phyloP scores from a whole-genome alignment of 1,284 basidiomycete species.

The Thelephora terrestris region DNA sequence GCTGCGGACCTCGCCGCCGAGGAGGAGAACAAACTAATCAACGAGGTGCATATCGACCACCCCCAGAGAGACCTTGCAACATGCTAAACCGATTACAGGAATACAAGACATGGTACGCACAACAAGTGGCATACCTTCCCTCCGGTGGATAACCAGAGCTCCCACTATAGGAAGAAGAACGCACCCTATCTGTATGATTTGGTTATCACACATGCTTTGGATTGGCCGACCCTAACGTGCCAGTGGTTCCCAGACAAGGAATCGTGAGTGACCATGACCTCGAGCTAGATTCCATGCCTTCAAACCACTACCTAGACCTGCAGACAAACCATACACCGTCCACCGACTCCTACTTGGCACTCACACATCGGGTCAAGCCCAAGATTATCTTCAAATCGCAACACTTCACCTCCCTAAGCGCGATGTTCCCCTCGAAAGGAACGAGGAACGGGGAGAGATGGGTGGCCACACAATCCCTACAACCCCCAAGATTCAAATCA shows the following conservation, averaged over 20 bases:
- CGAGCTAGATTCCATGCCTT: slow-evolving; percentile 1
- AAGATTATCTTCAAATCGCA: slow-evolving; percentile 96
- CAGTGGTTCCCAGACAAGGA: slow-evolving; percentile 99
- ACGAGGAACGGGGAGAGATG: slow-evolving; percentile 89
- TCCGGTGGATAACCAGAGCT: slow-evolving; percentile 4
- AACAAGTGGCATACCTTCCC: slow-evolving; percentile 4
- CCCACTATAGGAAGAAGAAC: slow-evolving; percentile 80
- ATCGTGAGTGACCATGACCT: slow-evolving; percentile 42
- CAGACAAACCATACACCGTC: slow-evolving; percentile 84
- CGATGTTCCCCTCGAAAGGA: slow-evolving; percentile 56
- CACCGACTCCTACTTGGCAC: slow-evolving; percentile 95
- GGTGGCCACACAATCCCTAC: slow-evolving; percentile 77
- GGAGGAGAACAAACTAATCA: slow-evolving; percentile 86
- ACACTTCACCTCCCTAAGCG: slow-evolving; percentile 88
- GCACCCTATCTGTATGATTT: slow-evolving; percentile 96
- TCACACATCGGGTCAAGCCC: slow-evolving; percentile 91
- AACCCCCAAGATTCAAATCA: slow-evolving; percentile 77
- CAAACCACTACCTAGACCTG: slow-evolving; percentile 38
- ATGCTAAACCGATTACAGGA: slow-evolving; percentile 35
- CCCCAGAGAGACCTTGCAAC: background rate
- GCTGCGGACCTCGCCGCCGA: slow-evolving; percentile 61
- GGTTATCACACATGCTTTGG: slow-evolving; percentile 94
- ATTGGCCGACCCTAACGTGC: slow-evolving; percentile 97
- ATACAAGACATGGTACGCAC: slow-evolving; percentile 68
- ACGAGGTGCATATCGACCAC: slow-evolving; percentile 50